Percentiles rank a stretch among this genome's conserved stretches.
Conservation (phyloP, 2,329 filamentous ascomycete species). For the Byssothecium circinans region DNA sequence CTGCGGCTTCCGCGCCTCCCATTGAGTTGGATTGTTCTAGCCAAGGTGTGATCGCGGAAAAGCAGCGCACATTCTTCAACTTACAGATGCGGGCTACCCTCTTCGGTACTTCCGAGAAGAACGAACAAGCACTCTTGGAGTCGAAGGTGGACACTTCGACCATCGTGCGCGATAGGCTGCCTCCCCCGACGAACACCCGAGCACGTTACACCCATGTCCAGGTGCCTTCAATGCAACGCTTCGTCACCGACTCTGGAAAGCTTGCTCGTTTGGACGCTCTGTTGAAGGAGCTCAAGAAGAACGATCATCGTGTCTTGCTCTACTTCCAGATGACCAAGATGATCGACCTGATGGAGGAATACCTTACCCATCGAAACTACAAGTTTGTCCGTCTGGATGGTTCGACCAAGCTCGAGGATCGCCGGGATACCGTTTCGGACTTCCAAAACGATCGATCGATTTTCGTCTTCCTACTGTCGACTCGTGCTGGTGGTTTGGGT, state of each 20-base stretch:
- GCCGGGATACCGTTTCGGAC: constrained; percentile 92
- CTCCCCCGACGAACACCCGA: constrained; percentile 77
- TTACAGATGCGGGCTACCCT: constrained; percentile 71
- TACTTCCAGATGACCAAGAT: constrained; percentile 99
- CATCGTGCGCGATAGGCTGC: constrained; percentile 68
- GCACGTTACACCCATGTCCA: constrained; percentile 85
- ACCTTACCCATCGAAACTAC: constrained; percentile 97
- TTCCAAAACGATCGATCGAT: constrained; percentile 95
- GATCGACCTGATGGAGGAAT: constrained; percentile 99
- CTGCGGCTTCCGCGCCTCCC: constrained; percentile 81
- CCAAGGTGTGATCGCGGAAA: constrained; percentile 64
- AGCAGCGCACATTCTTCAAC: constrained; percentile 78
- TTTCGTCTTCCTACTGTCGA: constrained; percentile 95
- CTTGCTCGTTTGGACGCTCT: constrained; percentile 87
- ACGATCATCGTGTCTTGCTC: constrained; percentile 86
- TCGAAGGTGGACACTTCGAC: constrained; percentile 69
- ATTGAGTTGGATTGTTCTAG: constrained; percentile 78
- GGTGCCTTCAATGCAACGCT: constrained; percentile 94
- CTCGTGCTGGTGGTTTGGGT: constrained; percentile 93
- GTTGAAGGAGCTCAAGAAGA: constrained; percentile 85
- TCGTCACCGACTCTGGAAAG: constrained; percentile 97
- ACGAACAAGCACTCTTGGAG: constrained; percentile 76
- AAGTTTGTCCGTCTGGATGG: constrained; percentile 97
- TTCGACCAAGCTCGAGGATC: constrained; percentile 94
- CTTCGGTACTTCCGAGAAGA: constrained; percentile 62